A percentile compares a stretch with the other conserved stretches of the same genome.
These are phyloP conservation scores for Blastobotrys ciferrii DNA, from an alignment of 1,139 yeast genomes.

Conservation along the genomic window DNA sequence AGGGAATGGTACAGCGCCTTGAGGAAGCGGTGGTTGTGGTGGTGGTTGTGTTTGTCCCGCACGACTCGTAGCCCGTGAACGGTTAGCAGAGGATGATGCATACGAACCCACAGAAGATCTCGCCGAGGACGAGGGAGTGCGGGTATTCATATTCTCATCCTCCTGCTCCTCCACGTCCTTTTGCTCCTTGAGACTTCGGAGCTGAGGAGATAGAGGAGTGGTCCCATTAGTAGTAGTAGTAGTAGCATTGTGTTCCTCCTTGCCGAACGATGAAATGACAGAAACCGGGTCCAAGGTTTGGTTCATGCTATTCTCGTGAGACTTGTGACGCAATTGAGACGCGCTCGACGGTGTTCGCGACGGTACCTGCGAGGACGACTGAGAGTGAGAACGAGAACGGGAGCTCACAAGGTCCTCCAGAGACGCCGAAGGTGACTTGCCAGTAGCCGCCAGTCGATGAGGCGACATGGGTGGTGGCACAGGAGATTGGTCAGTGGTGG, in stretches of 20 bases:
- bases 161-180: conserved; percentile 6
- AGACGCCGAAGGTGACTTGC: conserved; percentile 2
- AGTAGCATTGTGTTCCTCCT: neutral
- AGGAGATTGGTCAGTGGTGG: neutral
- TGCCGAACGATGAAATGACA: conserved; percentile 8
- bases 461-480: conserved; percentile 7
- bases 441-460: neutral
- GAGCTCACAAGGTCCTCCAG: conserved; percentile 2
- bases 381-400: conserved; percentile 2
- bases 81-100: conserved; percentile 18
- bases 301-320: neutral
- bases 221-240: neutral
- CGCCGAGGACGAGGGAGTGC: conserved; percentile 15
- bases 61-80: conserved; percentile 29
- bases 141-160: conserved; percentile 2
- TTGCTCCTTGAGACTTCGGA: neutral
- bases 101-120: conserved; percentile 15
- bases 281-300: conserved; percentile 8
- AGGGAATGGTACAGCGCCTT: conserved; percentile 6
- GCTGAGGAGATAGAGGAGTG: conserved; percentile 1
- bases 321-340: neutral
- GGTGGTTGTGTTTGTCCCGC: conserved; percentile 26
- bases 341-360: neutral
- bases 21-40: conserved; percentile 18
- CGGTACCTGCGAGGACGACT: neutral